These are phyloP conservation scores for Cymodocea nodosa DNA, from an alignment of 116 monocot species.

Conservation along the genomic window DNA sequence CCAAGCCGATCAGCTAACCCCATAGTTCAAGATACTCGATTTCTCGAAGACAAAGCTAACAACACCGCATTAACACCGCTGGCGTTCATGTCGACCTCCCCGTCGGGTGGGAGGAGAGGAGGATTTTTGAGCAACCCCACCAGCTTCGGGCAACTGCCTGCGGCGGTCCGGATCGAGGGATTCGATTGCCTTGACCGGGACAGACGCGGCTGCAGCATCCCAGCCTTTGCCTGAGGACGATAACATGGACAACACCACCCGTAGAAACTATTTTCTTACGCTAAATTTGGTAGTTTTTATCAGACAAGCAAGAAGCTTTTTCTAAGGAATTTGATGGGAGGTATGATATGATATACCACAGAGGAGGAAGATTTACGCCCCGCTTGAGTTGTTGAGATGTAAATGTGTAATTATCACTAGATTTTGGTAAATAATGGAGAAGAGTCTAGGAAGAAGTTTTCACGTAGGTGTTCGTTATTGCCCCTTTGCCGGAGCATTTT, in stretches of 20 bases:
- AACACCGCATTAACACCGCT: background rate
- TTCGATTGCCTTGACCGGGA: slow-evolving; percentile 29
- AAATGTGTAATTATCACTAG: too few species aligned
- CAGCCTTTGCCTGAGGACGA: slow-evolving; percentile 11
- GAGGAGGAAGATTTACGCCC: too few species aligned
- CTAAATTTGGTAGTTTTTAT: background rate
- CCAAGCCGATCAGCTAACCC: slow-evolving; percentile 43
- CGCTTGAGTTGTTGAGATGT: too few species aligned
- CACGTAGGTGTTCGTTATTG: too few species aligned
- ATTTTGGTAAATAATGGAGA: too few species aligned
- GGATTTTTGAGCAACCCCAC: slow-evolving; percentile 1
- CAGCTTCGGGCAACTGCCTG: slow-evolving; percentile 21
- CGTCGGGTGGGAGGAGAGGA: background rate
- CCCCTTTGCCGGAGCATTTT: too few species aligned
- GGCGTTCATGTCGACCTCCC: background rate
- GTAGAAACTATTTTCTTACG: background rate
- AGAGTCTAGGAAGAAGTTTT: too few species aligned
- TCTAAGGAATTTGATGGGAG: too few species aligned
- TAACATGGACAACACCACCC: background rate
- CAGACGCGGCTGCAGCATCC: slow-evolving; percentile 11
- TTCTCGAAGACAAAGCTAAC: slow-evolving; percentile 13
- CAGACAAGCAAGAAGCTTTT: too few species aligned
- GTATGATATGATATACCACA: too few species aligned
- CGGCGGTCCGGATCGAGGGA: slow-evolving; percentile 39
- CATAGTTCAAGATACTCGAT: slow-evolving; percentile 33